A percentile compares a stretch with the other conserved stretches of the same genome.
Conservation (phyloP, 306 rosid species). For the Luffa acutangula region DNA sequence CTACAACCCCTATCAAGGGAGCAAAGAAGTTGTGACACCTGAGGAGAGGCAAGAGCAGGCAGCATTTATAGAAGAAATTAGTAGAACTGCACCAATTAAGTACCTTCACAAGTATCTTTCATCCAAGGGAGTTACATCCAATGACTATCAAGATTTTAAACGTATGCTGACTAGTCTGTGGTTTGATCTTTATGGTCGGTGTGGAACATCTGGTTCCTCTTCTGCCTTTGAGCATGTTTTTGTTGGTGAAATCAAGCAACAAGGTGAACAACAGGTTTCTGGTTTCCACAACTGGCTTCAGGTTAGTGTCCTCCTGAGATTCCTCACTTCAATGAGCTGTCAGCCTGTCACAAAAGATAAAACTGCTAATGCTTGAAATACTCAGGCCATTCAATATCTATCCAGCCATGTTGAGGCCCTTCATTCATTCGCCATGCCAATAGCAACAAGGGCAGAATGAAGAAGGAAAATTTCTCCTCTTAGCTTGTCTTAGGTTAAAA, state of each 20-base stretch:
- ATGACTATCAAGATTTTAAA: conserved; percentile 61
- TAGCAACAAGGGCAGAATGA: not conserved
- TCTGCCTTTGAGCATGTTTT: conserved; percentile 97
- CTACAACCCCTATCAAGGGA: conserved; percentile 71
- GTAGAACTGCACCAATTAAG: conserved; percentile 87
- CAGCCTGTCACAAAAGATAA: not conserved
- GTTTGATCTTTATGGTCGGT: conserved; percentile 90
- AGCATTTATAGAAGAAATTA: conserved; percentile 85
- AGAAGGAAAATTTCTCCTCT: not conserved
- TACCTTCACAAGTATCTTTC: conserved; percentile 73
- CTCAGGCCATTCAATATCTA: not conserved
- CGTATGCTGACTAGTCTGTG: conserved; percentile 46
- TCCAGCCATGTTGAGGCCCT: not conserved
- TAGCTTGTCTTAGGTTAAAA: not conserved
- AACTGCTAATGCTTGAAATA: not conserved
- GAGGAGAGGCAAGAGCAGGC: conserved; percentile 94
- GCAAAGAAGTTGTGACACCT: conserved; percentile 75
- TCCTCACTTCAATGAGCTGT: not conserved
- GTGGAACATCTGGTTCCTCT: conserved; percentile 77
- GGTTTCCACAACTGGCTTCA: conserved; percentile 99
- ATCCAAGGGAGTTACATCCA: conserved; percentile 45
- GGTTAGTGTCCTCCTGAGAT: conserved; percentile 25
- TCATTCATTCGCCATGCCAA: not conserved
- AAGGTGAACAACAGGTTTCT: conserved; percentile 48
- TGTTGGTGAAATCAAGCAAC: conserved; percentile 83